A percentile compares a stretch with the other conserved stretches of the same genome.
Evolutionary conservation across 2,329 filamentous ascomycete species (phyloP).

Genomic region (Trichoderma asperellum): DNA sequence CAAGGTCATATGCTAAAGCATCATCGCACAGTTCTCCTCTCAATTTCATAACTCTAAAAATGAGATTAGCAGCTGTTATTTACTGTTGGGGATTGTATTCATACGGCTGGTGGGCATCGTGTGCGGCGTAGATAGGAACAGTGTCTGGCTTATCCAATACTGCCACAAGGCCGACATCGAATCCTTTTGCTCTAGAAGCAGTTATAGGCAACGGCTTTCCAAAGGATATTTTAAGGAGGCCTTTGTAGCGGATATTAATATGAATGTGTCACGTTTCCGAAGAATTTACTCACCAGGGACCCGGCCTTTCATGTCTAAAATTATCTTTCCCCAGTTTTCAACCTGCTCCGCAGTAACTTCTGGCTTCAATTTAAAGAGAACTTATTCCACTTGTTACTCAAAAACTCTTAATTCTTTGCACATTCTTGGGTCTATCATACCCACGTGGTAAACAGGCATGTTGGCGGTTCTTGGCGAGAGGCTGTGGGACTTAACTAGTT

Average conservation of each 20-base stretch:
- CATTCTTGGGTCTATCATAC: background rate
- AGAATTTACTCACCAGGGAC: background rate
- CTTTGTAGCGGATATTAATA: background rate
- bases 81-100: background rate
- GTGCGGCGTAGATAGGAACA: background rate
- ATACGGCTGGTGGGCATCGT: slow-evolving; percentile 1
- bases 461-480: background rate
- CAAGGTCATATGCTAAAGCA: slow-evolving; percentile 2
- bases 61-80: background rate
- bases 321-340: background rate
- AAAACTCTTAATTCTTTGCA: background rate
- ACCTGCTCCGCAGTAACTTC: background rate
- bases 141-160: background rate
- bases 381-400: background rate
- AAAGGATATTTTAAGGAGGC: slow-evolving; percentile 1
- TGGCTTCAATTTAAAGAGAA: slow-evolving; percentile 14
- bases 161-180: background rate
- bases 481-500: too few relatives aligned
- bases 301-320: background rate
- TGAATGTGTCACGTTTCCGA: background rate
- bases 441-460: slow-evolving; percentile 9
- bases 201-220: background rate
- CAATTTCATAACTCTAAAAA: background rate
- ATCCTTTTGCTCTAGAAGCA: background rate
- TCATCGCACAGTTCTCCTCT: background rate